Base-by-base conservation (phyloP, 2,329 filamentous ascomycete genomes). In the Cadophora malorum region DNA sequence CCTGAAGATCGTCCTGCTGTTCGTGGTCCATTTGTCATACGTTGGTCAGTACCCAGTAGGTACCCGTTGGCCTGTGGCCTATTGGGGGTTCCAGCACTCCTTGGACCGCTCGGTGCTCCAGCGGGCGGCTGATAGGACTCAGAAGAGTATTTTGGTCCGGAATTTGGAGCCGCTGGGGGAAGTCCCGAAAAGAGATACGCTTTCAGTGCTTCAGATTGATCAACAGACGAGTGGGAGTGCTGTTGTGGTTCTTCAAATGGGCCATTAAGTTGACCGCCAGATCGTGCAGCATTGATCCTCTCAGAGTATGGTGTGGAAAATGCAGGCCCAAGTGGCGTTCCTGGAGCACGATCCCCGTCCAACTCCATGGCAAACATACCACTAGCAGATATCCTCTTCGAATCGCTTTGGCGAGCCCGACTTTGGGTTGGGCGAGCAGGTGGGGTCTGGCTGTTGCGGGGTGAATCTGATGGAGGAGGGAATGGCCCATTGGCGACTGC, bases 321-420 rank as follows among this genome's bases (percentile, higher is more conserved):
- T 1, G 90, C 85, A 33, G 89, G 89, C 3, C 85, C 90, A 72
- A 89, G 85, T 35, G 83, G 81, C 56, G 81, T 83, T 53, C 83
- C 82, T 23, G 83, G 83, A 50, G 79, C 79, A n/a, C 82, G 78
- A 21, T 83, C 84, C 28, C 85, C 85, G 71, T 92, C 88, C 56
- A 94, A 81, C 76, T 96, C 93, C 70, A 89, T 84, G 8, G 88
- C 79, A 68, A 93, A 91, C 35, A 92, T 85, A 28, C 85, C 85
- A 63, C 84, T 83, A 35, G 84, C 79, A 2, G 82, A 80, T 52
- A 78, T 80, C 67, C 83, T 83, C 49, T 81, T 80, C 45, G 80
- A 79, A 33, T 81, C 79, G 55, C 80, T 81, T 56, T 79, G 78
- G 58, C 80, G 79, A 62, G 78, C 73, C 25, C 72, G 74, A 66